phyloP scores from a whole-genome alignment of 306 rosid genomes.

The Quercus glauca region DNA sequence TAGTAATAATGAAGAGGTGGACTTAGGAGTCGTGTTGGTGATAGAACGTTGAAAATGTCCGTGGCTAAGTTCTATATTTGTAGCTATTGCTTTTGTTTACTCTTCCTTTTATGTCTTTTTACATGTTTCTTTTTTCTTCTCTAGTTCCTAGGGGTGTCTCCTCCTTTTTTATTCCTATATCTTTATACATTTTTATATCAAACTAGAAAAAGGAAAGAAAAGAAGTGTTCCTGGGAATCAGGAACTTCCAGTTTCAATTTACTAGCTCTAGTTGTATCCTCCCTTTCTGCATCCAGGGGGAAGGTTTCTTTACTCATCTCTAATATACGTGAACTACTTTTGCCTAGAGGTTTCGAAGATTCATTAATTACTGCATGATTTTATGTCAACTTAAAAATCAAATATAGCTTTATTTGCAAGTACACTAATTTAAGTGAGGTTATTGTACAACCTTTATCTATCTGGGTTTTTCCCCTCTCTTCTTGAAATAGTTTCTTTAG shows the following conservation, averaged over 20 bases:
- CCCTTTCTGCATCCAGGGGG: background rate
- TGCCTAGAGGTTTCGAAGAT: background rate
- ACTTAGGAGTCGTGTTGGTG: background rate
- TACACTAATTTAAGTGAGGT: background rate
- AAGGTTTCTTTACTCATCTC: background rate
- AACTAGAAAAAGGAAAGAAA: background rate
- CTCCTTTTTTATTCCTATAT: background rate
- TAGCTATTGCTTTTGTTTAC: background rate
- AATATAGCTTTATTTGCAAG: background rate
- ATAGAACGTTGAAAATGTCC: background rate
- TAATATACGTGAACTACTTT: background rate
- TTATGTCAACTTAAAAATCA: background rate
- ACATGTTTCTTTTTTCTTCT: too few species aligned
- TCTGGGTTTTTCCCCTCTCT: background rate
- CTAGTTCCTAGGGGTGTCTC: background rate
- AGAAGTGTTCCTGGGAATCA: background rate
- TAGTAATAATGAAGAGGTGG: background rate
- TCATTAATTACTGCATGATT: background rate
- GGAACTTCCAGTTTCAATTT: background rate
- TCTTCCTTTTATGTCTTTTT: too few species aligned
- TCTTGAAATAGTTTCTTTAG: background rate
- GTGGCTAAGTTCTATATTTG: background rate
- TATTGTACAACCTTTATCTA: background rate
- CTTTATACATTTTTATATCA: background rate
- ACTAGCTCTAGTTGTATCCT: background rate